Base-by-base conservation (phyloP, 2,329 filamentous ascomycete species). In the Penicillium sp. region DNA sequence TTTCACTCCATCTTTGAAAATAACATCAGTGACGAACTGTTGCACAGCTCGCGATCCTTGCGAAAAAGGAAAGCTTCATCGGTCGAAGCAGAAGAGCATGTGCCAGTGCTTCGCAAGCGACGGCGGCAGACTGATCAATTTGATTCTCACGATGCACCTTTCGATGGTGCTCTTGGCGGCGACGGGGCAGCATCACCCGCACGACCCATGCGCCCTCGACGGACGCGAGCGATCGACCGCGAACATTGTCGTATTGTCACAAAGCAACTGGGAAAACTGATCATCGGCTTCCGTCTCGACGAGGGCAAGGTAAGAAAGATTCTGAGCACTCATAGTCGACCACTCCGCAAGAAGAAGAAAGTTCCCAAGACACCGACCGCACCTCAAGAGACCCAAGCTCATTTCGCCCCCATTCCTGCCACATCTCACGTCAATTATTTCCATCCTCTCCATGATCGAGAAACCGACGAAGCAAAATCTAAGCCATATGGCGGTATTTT, bases 401-500 rank as follows among this genome's bases (percentile, higher is more conserved):
- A 86, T 65, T 86, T 86, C 57, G 80, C 84, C 72, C 88, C 76
- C 72, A 88, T 76, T 78, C 86, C 78, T 75, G 84, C 72, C 70
- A 83, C 70, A 74, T 86, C 68, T 78, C 93, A 91, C 71, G 86
- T 87, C 1, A 89, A 92, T 61, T 90, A 91, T 0, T 94, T 96
- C 71, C 94, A 94, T 68, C 91, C 91, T 0, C 93, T 97, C 65
- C 90, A 90, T 62, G 94, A 97, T 67, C 91, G 90, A 65, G 94
- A 97, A 67, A 87, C 87, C 17, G 93, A 97, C 60, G 93, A 98
- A 69, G 81, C 88, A 41, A 96, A 96, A 74, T 90, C 90, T 52
- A 98, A 96, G 73, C 95, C 95, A 0, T 99, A 98, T 66, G 95
- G 95, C 31, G 95, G 95, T 1, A 96, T 99, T 54, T 82, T 99